These are phyloP conservation scores for Erodium moschatum DNA, from an alignment of 441 rosid species.

Conservation along the genomic window DNA sequence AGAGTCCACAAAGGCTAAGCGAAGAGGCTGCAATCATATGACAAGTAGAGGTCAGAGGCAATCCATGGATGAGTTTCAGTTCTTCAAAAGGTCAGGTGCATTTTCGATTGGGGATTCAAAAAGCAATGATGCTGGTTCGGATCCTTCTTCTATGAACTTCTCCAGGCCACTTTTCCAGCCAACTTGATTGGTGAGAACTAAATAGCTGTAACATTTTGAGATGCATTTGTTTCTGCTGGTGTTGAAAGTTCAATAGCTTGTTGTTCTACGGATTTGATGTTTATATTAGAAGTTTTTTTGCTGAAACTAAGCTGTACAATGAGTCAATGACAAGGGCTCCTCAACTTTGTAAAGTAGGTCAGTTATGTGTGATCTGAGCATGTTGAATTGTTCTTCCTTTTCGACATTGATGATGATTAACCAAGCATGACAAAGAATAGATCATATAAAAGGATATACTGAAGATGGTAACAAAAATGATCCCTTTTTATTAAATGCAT, in stretches of 20 bases:
- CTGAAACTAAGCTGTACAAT: conserved; percentile 19
- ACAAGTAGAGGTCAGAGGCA: conserved; percentile 49
- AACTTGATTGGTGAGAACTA: no score
- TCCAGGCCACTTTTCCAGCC: conserved; percentile 37
- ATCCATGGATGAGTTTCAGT: conserved; percentile 91
- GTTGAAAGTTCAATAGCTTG: conserved; percentile 48
- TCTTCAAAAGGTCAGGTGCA: conserved; percentile 44
- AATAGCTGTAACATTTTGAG: conserved; percentile 25
- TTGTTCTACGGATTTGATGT: conserved; percentile 31
- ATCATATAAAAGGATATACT: not conserved
- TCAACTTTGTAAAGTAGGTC: conserved; percentile 15
- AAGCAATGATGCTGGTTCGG: conserved; percentile 34
- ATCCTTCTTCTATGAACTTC: conserved; percentile 29
- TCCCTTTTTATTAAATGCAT: conserved; percentile 3
- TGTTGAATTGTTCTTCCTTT: not conserved
- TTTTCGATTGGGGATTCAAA: conserved; percentile 40
- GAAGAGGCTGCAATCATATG: conserved; percentile 25
- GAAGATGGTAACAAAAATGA: conserved; percentile 3
- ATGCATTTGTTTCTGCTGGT: conserved; percentile 15
- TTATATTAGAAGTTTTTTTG: conserved; percentile 12
- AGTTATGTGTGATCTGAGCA: not conserved
- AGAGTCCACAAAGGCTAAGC: conserved; percentile 75
- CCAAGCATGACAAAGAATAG: not conserved
- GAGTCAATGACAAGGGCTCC: conserved; percentile 14
- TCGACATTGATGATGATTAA: not conserved